Evolutionary conservation across 805 yeast species (phyloP).

Genomic region (Cyberlindnera xishuangbannaensis): DNA sequence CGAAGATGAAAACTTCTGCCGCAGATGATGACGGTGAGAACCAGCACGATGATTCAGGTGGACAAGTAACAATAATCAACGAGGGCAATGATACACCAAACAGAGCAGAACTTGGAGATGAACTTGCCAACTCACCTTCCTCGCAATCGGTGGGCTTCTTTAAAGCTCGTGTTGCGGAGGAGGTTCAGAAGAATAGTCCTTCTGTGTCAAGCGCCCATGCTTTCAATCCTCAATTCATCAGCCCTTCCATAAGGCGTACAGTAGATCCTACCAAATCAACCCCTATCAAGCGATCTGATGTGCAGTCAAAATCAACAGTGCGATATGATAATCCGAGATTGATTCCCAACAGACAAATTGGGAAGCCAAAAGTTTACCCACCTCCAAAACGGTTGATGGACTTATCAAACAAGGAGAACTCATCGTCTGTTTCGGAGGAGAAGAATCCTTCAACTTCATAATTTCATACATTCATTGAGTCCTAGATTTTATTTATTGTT

Average conservation of each 20-base stretch:
- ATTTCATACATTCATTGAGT: too few species aligned
- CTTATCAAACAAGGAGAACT: not conserved
- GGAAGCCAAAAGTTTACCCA: conserved; percentile 25
- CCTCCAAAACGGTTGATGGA: conserved; percentile 16
- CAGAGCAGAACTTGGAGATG: conserved; percentile 7
- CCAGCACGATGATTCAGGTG: conserved; percentile 4
- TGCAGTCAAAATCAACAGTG: conserved; percentile 9
- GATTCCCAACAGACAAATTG: conserved; percentile 24
- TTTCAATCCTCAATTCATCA: conserved; percentile 54
- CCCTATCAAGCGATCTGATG: conserved; percentile 44
- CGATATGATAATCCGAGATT: conserved; percentile 25
- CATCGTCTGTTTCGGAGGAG: not conserved
- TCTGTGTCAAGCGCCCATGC: conserved; percentile 32
- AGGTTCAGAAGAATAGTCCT: conserved; percentile 39
- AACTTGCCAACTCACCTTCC: conserved; percentile 2
- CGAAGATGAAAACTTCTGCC: conserved; percentile 16
- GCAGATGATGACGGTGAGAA: conserved; percentile 11
- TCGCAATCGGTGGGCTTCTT: conserved; percentile 42
- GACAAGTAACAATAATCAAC: conserved; percentile 1
- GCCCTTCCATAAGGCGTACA: conserved; percentile 50
- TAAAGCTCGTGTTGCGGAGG: conserved; percentile 59
- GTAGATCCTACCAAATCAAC: conserved; percentile 65
- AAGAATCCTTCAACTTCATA: too few species aligned
- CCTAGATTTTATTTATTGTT: too few species aligned
- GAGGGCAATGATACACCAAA: conserved; percentile 13